Conservation (phyloP, 768 basidiomycete genomes). For the Macrolepiota dolichaula region DNA sequence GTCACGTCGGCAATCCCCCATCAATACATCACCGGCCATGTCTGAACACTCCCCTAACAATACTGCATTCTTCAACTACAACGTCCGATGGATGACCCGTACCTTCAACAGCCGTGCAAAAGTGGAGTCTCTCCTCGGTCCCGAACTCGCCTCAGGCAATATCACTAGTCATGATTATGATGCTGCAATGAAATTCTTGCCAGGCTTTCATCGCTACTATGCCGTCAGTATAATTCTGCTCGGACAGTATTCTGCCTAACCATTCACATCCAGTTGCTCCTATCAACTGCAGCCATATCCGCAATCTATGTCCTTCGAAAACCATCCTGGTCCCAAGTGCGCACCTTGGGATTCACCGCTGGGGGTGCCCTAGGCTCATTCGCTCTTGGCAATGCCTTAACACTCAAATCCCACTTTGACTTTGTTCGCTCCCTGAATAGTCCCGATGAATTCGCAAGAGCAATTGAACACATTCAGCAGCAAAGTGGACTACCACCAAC, state of each 20-base stretch:
- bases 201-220: slow-evolving; percentile 39
- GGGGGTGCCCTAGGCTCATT: slow-evolving; percentile 25
- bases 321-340: slow-evolving; percentile 8
- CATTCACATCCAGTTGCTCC: not conserved
- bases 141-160: slow-evolving; percentile 49
- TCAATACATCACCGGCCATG: not conserved
- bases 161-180: slow-evolving; percentile 55
- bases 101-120: slow-evolving; percentile 41
- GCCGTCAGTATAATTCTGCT: slow-evolving; percentile 25
- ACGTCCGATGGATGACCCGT: slow-evolving; percentile 31
- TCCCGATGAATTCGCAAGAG: slow-evolving; percentile 34
- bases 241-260: not conserved
- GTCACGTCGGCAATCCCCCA: not conserved
- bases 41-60: not conserved
- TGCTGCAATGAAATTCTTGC: slow-evolving; percentile 48
- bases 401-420: slow-evolving; percentile 27
- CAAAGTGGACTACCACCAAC: slow-evolving; percentile 32
- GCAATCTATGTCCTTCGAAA: slow-evolving; percentile 6
- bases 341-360: slow-evolving; percentile 9
- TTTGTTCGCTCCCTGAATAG: slow-evolving; percentile 37
- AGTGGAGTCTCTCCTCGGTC: slow-evolving; percentile 46
- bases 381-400: slow-evolving; percentile 25
- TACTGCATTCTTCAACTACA: slow-evolving; percentile 20
- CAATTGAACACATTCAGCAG: slow-evolving; percentile 42
- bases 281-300: not conserved